Percentiles rank a stretch among this genome's conserved stretches.
Conservation (phyloP, 495 filamentous ascomycete species). For the Beverwykella pulmonaria region DNA sequence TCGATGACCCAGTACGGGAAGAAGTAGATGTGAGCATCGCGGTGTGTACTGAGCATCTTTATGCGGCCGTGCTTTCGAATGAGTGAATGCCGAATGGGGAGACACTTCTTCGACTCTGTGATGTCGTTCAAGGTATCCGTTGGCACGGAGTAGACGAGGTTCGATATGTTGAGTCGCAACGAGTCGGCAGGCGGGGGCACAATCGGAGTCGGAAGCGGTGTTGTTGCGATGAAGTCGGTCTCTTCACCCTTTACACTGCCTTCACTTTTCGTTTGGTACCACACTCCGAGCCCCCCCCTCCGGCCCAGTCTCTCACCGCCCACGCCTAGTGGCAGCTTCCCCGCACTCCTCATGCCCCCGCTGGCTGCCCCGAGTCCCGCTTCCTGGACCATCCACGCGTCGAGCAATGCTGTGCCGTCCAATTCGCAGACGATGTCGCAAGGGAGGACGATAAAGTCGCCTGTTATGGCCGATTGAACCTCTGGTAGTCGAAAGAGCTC, state of each 20-base stretch:
- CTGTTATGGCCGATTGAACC: constrained; percentile 59
- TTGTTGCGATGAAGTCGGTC: constrained; percentile 82
- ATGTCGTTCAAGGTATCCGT: constrained; percentile 84
- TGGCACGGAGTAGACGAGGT: constrained; percentile 73
- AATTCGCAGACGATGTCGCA: constrained; percentile 95
- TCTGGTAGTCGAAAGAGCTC: constrained; percentile 71
- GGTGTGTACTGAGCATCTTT: constrained; percentile 73
- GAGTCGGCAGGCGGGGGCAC: constrained; percentile 63
- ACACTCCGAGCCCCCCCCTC: constrained; percentile 81
- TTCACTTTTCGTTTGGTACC: constrained; percentile 81
- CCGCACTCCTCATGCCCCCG: constrained; percentile 43
- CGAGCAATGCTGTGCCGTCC: constrained; percentile 74
- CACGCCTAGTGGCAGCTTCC: constrained; percentile 47
- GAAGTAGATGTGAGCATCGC: constrained; percentile 91
- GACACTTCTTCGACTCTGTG: constrained; percentile 67
- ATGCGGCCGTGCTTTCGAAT: constrained; percentile 71
- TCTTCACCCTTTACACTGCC: constrained; percentile 82
- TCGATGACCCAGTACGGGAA: constrained; percentile 89
- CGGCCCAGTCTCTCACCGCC: constrained; percentile 59
- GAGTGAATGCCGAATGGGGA: constrained; percentile 72
- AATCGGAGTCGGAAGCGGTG: constrained; percentile 60
- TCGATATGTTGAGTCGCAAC: constrained; percentile 63
- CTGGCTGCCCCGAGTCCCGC: constrained; percentile 61
- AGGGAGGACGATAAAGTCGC: constrained; percentile 86
- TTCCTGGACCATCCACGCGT: constrained; percentile 89